These are phyloP conservation scores for Tillandsia leiboldiana DNA, from an alignment of 176 grass and related monocot species.

Conservation along the genomic window DNA sequence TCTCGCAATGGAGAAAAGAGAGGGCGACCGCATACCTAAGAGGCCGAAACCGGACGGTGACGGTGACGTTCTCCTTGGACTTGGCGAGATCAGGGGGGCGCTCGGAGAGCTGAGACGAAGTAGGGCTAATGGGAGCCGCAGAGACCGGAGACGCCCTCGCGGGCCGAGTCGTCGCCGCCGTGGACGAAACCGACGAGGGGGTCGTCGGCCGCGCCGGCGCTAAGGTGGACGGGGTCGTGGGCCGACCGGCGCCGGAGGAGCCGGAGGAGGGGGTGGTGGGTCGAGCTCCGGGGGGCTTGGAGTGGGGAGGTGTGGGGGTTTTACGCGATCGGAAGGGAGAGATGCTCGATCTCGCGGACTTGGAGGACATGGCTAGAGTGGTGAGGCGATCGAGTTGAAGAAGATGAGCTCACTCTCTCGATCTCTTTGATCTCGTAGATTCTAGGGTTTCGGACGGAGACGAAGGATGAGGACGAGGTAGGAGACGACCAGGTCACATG, in stretches of 20 bases:
- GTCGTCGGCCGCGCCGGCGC: slow-evolving; percentile 29
- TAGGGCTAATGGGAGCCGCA: slow-evolving; percentile 22
- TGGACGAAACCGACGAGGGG: slow-evolving; percentile 17
- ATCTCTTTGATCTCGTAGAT: background rate
- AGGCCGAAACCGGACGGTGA: slow-evolving; percentile 93
- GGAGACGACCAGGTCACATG: background rate
- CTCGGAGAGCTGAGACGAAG: slow-evolving; percentile 29
- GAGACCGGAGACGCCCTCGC: slow-evolving; percentile 25
- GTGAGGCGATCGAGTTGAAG: background rate
- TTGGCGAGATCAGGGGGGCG: slow-evolving; percentile 47
- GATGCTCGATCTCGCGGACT: slow-evolving; percentile 67
- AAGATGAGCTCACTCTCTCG: background rate
- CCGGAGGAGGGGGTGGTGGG: slow-evolving; percentile 40
- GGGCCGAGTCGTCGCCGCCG: background rate
- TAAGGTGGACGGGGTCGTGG: slow-evolving; percentile 39
- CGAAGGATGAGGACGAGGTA: background rate
- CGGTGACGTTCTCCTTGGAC: slow-evolving; percentile 95
- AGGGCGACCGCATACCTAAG: slow-evolving; percentile 44
- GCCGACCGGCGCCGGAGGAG: slow-evolving; percentile 32
- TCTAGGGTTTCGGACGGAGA: background rate
- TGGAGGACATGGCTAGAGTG: slow-evolving; percentile 58
- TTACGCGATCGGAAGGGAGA: slow-evolving; percentile 90
- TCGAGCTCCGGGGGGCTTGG: slow-evolving; percentile 30
- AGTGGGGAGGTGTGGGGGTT: slow-evolving; percentile 20
- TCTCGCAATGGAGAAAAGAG: background rate